phyloP scores from a whole-genome alignment of 2,329 filamentous ascomycete genomes.

The Coniosporium tulheliwenetii region DNA sequence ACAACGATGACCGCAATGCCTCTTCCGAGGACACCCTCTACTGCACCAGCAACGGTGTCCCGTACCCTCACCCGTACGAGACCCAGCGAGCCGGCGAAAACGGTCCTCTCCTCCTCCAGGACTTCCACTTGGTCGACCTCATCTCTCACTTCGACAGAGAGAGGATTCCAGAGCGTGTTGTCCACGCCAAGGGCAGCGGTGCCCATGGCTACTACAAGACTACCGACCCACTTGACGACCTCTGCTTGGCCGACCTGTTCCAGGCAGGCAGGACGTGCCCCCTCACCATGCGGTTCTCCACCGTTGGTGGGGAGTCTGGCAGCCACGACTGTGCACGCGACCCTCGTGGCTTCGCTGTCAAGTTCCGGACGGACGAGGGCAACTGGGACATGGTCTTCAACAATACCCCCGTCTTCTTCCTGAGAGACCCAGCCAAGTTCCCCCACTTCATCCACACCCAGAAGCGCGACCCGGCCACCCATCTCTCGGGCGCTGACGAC shows the following conservation, averaged over 20 bases:
- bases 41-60: conserved; percentile 39
- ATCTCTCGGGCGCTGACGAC: conserved; percentile 49
- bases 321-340: conserved; percentile 58
- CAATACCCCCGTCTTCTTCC: conserved; percentile 62
- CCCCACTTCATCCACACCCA: conserved; percentile 61
- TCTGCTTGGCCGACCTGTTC: conserved; percentile 30
- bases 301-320: conserved; percentile 58
- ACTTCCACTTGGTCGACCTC: conserved; percentile 33
- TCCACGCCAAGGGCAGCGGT: conserved; percentile 33
- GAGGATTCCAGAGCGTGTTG: conserved; percentile 34
- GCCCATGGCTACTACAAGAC: conserved; percentile 32
- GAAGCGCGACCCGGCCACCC: conserved; percentile 56
- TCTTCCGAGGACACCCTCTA: conserved; percentile 32
- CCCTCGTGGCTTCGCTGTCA: conserved; percentile 56
- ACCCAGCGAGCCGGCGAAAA: conserved; percentile 40
- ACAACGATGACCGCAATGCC: conserved; percentile 28
- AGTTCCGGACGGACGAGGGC: conserved; percentile 59
- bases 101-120: conserved; percentile 40
- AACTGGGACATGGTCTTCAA: conserved; percentile 60
- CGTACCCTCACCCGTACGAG: conserved; percentile 43
- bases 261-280: conserved; percentile 54
- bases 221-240: conserved; percentile 29
- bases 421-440: conserved; percentile 60
- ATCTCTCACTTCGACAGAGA: conserved; percentile 35
- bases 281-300: conserved; percentile 54